Evolutionary conservation across 2,329 filamentous ascomycete genomes (phyloP).

Genomic region (Cercospora sp.): DNA sequence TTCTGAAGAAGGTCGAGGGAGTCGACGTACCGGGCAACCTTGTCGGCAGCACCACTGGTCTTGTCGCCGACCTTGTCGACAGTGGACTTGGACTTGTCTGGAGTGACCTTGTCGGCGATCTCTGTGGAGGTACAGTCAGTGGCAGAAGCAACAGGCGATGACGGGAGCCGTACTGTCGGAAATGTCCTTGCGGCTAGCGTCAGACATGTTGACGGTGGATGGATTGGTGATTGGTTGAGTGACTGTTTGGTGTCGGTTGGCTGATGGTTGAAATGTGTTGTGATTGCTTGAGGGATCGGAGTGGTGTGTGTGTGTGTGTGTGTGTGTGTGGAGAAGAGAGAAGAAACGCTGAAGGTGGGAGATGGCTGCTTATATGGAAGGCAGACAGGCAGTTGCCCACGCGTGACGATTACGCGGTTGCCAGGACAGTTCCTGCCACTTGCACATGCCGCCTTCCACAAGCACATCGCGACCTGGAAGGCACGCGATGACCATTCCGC

Average conservation of each 20-base stretch:
- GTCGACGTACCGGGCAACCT: conserved; percentile 38
- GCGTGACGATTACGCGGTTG: not conserved
- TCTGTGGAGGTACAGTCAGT: conserved; percentile 41
- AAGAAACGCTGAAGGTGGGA: not conserved
- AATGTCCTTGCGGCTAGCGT: conserved; percentile 63
- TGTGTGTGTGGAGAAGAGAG: not conserved
- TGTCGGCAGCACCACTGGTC: conserved; percentile 58
- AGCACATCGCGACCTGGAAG: not conserved
- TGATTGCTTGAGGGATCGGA: conserved; percentile 11
- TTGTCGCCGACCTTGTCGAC: conserved; percentile 59
- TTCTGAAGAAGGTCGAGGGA: not conserved
- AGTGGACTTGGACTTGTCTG: conserved; percentile 62
- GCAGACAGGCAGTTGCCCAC: not conserved
- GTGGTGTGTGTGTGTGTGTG: conserved; percentile 1
- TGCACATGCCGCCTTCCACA: not conserved
- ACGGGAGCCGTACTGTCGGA: conserved; percentile 44
- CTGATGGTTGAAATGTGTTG: conserved; percentile 22
- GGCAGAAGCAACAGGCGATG: not conserved
- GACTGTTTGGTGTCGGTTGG: too few relatives aligned
- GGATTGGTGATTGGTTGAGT: conserved; percentile 18
- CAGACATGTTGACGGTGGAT: conserved; percentile 56
- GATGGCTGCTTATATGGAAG: conserved; percentile 5
- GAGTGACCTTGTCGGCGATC: conserved; percentile 58
- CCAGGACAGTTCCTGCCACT: not conserved
- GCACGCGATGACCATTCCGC: not conserved